phyloP scores from a whole-genome alignment of 2,329 filamentous ascomycete genomes.

The Shiraia sp. region DNA sequence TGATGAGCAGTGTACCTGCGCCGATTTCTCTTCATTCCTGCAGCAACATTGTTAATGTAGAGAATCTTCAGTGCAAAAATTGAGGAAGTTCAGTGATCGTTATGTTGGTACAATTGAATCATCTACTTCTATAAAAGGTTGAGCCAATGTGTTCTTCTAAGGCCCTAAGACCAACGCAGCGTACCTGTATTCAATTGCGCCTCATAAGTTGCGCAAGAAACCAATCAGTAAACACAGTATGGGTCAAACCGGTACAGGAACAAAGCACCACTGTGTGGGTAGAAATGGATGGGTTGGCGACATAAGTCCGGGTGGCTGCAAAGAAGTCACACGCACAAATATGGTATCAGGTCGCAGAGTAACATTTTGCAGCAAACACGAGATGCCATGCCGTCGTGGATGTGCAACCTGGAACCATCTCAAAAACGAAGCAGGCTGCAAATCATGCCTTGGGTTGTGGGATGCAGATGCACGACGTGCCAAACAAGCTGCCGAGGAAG shows the following conservation, averaged over 20 bases:
- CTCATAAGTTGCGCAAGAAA: neutral
- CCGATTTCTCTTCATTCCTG: too few relatives aligned
- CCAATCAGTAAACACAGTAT: neutral
- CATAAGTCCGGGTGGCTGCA: neutral
- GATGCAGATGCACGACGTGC: neutral
- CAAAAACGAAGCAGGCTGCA: neutral
- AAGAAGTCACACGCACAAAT: neutral
- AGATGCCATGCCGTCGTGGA: neutral
- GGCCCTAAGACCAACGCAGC: too few relatives aligned
- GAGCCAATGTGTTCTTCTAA: too few relatives aligned
- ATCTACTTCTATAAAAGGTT: too few relatives aligned
- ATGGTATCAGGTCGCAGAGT: too few relatives aligned
- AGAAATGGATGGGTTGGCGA: neutral
- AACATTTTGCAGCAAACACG: neutral
- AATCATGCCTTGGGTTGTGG: neutral
- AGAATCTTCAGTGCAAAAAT: too few relatives aligned
- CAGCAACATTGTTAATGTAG: too few relatives aligned
- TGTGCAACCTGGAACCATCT: neutral
- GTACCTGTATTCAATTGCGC: neutral
- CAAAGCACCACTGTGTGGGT: neutral
- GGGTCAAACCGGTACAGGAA: neutral
- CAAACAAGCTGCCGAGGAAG: neutral
- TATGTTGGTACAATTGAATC: too few relatives aligned
- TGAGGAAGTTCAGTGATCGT: too few relatives aligned
- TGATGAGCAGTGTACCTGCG: too few relatives aligned